Percentiles rank a stretch among this genome's conserved stretches.
phyloP scores from a whole-genome alignment of 2,329 filamentous ascomycete genomes.

The Cladosporium austrohemisphaericum region DNA sequence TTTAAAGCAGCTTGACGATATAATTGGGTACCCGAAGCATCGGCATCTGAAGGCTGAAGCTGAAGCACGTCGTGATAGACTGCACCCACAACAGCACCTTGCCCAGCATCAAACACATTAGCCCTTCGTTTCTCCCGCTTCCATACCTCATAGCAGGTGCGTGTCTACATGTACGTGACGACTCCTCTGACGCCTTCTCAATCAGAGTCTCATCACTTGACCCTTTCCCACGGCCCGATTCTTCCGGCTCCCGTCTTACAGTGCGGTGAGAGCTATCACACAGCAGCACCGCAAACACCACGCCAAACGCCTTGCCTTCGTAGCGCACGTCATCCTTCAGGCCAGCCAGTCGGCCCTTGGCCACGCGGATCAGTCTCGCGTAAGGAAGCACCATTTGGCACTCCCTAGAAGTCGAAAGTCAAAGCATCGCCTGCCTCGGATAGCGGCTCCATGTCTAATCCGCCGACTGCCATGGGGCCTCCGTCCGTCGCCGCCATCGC shows the following conservation, averaged over 20 bases:
- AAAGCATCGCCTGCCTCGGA: too few species aligned
- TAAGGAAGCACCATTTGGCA: too few species aligned
- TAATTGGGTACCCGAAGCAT: too few species aligned
- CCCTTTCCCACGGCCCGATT: background rate
- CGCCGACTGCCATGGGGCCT: slow-evolving; percentile 9
- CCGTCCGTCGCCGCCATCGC: slow-evolving; percentile 5
- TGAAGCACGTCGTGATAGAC: background rate
- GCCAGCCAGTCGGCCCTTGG: background rate
- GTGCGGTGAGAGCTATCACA: background rate
- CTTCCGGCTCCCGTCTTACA: background rate
- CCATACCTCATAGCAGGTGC: too few species aligned
- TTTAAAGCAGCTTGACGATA: too few species aligned
- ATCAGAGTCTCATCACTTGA: background rate
- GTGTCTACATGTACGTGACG: too few species aligned
- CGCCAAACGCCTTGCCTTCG: background rate
- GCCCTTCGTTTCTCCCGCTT: too few species aligned
- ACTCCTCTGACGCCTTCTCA: background rate
- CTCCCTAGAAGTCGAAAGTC: too few species aligned
- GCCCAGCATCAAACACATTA: too few species aligned
- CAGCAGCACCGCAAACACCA: too few species aligned
- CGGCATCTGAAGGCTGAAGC: background rate
- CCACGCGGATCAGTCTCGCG: background rate
- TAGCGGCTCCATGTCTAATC: slow-evolving; percentile 9
- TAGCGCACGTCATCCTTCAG: too few species aligned
- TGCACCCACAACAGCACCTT: too few species aligned